phyloP scores from a whole-genome alignment of 805 yeast genomes.

The Clavispora asparagi region DNA sequence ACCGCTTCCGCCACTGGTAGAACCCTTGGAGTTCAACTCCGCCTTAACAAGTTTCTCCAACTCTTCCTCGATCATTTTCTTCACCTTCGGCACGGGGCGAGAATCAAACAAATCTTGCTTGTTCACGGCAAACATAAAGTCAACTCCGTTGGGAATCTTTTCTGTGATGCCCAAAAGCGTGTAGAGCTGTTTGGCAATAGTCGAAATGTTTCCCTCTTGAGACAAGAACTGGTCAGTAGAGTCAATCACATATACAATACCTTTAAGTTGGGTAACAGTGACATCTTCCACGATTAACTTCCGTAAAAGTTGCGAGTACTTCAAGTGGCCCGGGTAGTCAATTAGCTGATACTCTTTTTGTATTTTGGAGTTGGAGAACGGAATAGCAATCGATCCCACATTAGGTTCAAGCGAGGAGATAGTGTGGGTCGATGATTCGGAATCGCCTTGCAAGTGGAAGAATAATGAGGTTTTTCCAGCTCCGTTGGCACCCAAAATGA shows the following conservation, averaged over 20 bases:
- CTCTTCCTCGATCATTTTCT: constrained; percentile 56
- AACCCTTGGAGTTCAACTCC: constrained; percentile 28
- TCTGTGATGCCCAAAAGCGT: constrained; percentile 61
- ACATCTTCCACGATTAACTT: constrained; percentile 41
- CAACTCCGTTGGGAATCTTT: constrained; percentile 60
- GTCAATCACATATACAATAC: constrained; percentile 75
- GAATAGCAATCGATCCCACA: constrained; percentile 23
- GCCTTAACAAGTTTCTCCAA: constrained; percentile 49
- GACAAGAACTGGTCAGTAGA: constrained; percentile 53
- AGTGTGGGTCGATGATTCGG: constrained; percentile 14
- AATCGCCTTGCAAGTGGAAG: constrained; percentile 19
- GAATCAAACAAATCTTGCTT: constrained; percentile 83
- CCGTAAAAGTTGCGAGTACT: constrained; percentile 56
- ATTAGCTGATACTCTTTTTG: constrained; percentile 44
- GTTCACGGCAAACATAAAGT: constrained; percentile 74
- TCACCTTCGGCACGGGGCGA: constrained; percentile 61
- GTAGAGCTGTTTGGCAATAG: constrained; percentile 56
- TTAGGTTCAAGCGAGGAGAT: constrained; percentile 38
- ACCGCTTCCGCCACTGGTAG: constrained; percentile 27
- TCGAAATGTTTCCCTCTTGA: constrained; percentile 22
- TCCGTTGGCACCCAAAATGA: constrained; percentile 59
- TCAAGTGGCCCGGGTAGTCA: constrained; percentile 88
- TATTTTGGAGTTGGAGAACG: constrained; percentile 31
- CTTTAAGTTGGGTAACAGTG: constrained; percentile 44
- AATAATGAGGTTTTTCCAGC: constrained; percentile 65